These are phyloP conservation scores for Calonectria naviculata DNA, from an alignment of 2,329 filamentous ascomycete species.

Conservation along the genomic window DNA sequence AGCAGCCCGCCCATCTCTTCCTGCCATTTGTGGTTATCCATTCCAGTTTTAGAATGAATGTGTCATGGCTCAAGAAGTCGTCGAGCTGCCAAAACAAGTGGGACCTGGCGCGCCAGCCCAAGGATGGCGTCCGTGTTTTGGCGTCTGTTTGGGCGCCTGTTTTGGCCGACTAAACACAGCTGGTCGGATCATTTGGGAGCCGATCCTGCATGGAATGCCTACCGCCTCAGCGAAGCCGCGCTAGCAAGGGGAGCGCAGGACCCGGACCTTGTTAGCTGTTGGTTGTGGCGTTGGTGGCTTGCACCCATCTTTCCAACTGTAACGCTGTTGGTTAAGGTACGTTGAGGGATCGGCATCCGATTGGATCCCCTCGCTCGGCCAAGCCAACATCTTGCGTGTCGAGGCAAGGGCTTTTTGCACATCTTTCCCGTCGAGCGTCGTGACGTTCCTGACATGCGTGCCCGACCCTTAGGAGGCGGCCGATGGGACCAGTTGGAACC, in stretches of 20 bases:
- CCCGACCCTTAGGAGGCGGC: neutral
- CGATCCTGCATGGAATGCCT: neutral
- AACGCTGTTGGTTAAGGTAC: constrained; percentile 8
- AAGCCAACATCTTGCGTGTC: constrained; percentile 4
- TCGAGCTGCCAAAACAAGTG: neutral
- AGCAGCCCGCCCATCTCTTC: neutral
- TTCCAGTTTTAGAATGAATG: neutral
- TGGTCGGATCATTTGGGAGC: neutral
- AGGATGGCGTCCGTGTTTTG: neutral
- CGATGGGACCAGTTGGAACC: neutral
- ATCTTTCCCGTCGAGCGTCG: neutral
- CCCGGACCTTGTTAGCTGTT: neutral
- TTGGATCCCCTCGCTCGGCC: neutral
- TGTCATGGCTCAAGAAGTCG: neutral
- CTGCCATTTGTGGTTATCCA: neutral
- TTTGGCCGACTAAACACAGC: neutral
- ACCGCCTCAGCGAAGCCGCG: neutral
- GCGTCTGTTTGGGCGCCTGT: neutral
- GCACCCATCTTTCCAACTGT: neutral
- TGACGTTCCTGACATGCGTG: neutral
- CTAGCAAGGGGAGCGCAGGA: neutral
- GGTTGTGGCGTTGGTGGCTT: constrained; percentile 2
- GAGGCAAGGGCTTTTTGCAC: neutral
- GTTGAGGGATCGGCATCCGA: constrained; percentile 3
- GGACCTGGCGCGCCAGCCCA: neutral